Evolutionary conservation across 768 basidiomycete species (phyloP).

Genomic region (Leccinellum luteum): DNA sequence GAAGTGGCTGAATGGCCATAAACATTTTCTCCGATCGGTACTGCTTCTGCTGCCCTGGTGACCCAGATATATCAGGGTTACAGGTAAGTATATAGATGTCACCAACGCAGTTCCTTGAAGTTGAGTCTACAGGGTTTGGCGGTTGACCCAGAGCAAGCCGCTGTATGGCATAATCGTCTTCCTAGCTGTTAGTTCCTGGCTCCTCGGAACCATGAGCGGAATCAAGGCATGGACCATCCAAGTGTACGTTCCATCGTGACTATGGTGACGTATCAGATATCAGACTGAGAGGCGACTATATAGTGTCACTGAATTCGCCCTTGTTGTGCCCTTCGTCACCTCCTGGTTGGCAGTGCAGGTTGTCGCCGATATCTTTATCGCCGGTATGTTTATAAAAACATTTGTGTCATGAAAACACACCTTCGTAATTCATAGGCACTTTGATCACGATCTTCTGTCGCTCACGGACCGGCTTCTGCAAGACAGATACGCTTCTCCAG

Average conservation of each 20-base stretch:
- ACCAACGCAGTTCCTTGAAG: neutral
- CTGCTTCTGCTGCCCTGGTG: constrained; percentile 45
- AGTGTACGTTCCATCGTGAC: neutral
- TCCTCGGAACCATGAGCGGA: neutral
- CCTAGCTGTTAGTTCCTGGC: neutral
- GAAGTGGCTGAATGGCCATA: constrained; percentile 48
- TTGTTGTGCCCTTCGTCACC: neutral
- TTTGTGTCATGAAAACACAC: neutral
- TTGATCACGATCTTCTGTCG: neutral
- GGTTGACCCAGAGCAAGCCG: constrained; percentile 3
- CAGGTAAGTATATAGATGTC: constrained; percentile 32
- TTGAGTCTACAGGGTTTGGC: constrained; percentile 9
- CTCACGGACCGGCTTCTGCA: neutral
- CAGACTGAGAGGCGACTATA: neutral
- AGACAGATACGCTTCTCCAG: neutral
- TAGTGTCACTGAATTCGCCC: constrained; percentile 42
- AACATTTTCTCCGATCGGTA: constrained; percentile 48
- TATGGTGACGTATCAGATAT: neutral
- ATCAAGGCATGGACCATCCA: neutral
- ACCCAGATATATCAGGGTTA: constrained; percentile 48
- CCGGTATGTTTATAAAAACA: neutral
- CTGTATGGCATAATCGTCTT: neutral
- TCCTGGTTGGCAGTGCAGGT: neutral
- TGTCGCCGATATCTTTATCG: neutral
- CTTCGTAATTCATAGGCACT: neutral